Evolutionary conservation across 2,329 filamentous ascomycete genomes (phyloP).

Genomic region (Colletotrichum cereale): DNA sequence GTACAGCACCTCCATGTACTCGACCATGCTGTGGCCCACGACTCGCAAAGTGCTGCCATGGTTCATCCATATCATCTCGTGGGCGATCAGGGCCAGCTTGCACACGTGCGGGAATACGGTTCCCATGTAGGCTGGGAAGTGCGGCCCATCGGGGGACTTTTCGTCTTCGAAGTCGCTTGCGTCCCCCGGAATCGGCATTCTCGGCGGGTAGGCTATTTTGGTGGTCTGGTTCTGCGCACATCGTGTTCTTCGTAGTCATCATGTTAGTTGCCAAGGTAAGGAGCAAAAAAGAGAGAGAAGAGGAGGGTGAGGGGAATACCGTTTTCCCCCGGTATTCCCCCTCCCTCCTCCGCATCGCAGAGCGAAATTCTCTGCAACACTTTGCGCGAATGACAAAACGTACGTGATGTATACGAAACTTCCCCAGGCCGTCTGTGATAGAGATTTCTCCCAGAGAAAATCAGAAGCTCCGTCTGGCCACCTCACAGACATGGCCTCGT

Average conservation of each 20-base stretch:
- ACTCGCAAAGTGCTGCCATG: not conserved
- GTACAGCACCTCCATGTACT: slow-evolving; percentile 19
- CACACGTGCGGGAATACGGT: slow-evolving; percentile 6
- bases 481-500: not conserved
- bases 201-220: slow-evolving; percentile 17
- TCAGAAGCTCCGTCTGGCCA: slow-evolving; percentile 14
- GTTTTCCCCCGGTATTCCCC: not conserved
- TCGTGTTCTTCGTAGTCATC: slow-evolving; percentile 11
- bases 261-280: not conserved
- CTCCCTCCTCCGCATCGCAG: too few species aligned
- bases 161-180: not conserved
- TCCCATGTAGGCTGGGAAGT: not conserved
- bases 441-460: not conserved
- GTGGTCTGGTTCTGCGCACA: slow-evolving; percentile 21
- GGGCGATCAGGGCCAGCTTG: slow-evolving; percentile 15
- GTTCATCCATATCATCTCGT: slow-evolving; percentile 31
- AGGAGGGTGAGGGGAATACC: too few species aligned
- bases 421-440: slow-evolving; percentile 28
- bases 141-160: not conserved
- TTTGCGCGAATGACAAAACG: not conserved
- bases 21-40: not conserved
- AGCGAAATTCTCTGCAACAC: not conserved
- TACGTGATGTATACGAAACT: slow-evolving; percentile 34
- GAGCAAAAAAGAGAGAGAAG: not conserved
- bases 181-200: slow-evolving; percentile 16